Base-by-base conservation (phyloP, 2,329 filamentous ascomycete genomes). In the Aspergillus sp. region DNA sequence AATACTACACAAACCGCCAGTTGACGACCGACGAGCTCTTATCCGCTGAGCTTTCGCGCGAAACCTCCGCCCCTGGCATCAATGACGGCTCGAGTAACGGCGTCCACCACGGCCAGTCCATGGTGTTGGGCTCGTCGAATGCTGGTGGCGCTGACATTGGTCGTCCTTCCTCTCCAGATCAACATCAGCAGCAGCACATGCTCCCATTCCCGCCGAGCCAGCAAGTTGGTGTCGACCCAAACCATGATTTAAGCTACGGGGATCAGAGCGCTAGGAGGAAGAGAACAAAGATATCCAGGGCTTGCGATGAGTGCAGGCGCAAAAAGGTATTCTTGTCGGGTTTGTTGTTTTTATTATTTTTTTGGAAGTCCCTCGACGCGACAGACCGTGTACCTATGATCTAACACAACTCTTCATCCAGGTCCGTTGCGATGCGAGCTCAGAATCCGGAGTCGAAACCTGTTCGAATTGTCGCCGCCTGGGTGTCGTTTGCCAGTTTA, bases 221-320 rank as follows among this genome's bases (percentile, higher is more conserved):
- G 56, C 76, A 78, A 60, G 74, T 76, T 12, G 74, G 74, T 34
- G 73, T 76, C 52, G 77, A 79, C 55, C 76, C 74, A 13, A 76
- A 79, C 58, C 75, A 79, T 53, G 73, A 80, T 50, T 59, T 83
- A 62, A 78, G 75, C 62, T 81, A 83, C 66, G 81, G 81, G 39
- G 86, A 88, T 61, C 81, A 81, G 57, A 85, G 86, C 11, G 84
- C 87, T 13, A 88, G 88, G 0, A 81, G 88, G 61, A 95, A 95
- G 72, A 82, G 91, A 58, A 90, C 89, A 5, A 96, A 96, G 73
- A 91, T 95, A 5, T 96, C 91, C 11, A 84, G 91, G 38, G 92
- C 91, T 2, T 96, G 91, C 67, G 91, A 96, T 69, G 91, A 96
- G 70, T 96, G 91, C 70, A 83, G 92, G 43, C 84, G 91, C 55